Base-by-base conservation (phyloP, 148 eudicot genomes). In the Oxyria digyna region DNA sequence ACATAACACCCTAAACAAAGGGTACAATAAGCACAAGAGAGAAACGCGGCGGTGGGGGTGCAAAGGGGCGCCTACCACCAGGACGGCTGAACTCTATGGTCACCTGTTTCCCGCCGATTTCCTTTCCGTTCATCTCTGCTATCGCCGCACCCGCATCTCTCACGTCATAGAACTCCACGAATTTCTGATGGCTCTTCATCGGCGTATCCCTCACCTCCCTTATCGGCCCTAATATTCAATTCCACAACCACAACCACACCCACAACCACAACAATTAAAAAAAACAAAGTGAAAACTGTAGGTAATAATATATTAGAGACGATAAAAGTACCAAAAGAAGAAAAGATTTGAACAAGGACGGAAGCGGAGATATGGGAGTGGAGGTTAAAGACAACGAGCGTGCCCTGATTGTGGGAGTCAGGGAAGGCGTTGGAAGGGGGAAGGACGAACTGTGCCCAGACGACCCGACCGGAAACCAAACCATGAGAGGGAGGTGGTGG, bases 131-230 rank as follows among this genome's bases (percentile, higher is more conserved):
- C 86, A 93, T 75, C 27, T 71, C 86, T 0, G 71, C 15, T 4
- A 82, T 55, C 1, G 98, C 98, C 21, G 64, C 77, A 0, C 97
- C 79, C 0, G 98, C 96, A 63, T 93, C 80, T 42, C 98, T 64
- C 2, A 85, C 75, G 72, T 93, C 98, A 69, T 75, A 93, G 67
- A 85, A 93, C 76, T 93, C 98, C 8, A 93, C 83, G 62, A 93
- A 93, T 24, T 80, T 81, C 69, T 90, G 92, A 52, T 82, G 75
- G 49, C 63, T 72, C 42, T 89, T 89, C 82, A 73, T 66, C 33
- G 98, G 98, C 14, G 95, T 89, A 64, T 84, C 92, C 29, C 98
- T 87, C 54, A 89, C 31, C 69, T 93, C 98, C 83, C 82, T 86
- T 64, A 93, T 86, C 41, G 75, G 73, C 7, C 98, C 98, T 93